Evolutionary conservation across 192 early-diverging fungal genomes (phyloP).

Genomic region (Backusella morwellensis): DNA sequence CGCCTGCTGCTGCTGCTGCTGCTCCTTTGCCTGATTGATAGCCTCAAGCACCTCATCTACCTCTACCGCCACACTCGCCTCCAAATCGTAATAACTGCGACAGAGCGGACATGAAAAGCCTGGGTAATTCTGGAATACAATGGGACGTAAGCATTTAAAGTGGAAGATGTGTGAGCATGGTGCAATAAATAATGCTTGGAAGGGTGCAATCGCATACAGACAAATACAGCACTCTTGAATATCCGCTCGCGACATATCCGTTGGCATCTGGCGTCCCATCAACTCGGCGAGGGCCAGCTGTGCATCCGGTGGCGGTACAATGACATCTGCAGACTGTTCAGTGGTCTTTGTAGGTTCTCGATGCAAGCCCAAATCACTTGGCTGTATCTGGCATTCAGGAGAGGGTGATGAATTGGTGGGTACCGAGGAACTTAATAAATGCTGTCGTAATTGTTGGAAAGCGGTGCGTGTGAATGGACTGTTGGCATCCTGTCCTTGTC

Average conservation of each 20-base stretch:
- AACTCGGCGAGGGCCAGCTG: background rate
- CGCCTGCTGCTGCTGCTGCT: background rate
- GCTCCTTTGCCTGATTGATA: background rate
- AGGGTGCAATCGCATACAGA: conserved; percentile 69
- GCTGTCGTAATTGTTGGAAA: conserved; percentile 9
- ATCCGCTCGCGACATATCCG: conserved; percentile 29
- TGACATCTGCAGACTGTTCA: background rate
- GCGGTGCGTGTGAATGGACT: conserved; percentile 47
- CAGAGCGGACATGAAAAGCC: conserved; percentile 80
- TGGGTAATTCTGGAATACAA: conserved; percentile 59
- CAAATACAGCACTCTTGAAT: conserved; percentile 78
- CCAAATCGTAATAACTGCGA: conserved; percentile 78
- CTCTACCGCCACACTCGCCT: conserved; percentile 61
- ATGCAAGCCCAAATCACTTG: background rate
- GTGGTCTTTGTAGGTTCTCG: conserved; percentile 3
- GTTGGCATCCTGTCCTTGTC: conserved; percentile 52
- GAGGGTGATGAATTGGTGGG: background rate
- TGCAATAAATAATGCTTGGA: conserved; percentile 80
- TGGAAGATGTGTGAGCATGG: conserved; percentile 87
- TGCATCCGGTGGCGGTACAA: background rate
- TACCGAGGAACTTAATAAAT: background rate
- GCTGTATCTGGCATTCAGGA: background rate
- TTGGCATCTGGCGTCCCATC: background rate
- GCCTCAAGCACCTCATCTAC: conserved; percentile 27
- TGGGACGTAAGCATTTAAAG: conserved; percentile 76